A percentile compares a stretch with the other conserved stretches of the same genome.
phyloP scores from a whole-genome alignment of 345 rosid species.

The Eucalyptus grandis region DNA sequence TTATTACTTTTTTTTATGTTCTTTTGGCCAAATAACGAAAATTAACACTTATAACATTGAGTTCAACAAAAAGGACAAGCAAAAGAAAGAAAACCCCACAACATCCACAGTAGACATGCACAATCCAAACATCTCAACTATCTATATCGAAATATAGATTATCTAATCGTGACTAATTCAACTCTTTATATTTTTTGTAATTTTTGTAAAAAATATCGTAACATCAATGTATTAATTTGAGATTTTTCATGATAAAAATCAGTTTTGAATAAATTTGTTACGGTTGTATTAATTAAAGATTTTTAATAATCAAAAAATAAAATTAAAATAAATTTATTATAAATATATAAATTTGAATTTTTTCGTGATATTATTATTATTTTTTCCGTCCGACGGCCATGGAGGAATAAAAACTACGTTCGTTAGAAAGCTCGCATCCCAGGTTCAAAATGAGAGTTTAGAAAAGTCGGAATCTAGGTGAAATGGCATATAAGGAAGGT shows the following conservation, averaged over 20 bases:
- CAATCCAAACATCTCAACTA: not conserved
- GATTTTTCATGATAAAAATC: no score
- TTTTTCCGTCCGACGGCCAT: not conserved
- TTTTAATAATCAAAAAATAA: no score
- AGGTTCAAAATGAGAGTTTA: not conserved
- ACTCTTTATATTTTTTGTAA: not conserved
- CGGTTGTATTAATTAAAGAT: accelerated
- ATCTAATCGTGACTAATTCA: not conserved
- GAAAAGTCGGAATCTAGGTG: not conserved
- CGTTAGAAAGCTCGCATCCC: not conserved
- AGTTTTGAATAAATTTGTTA: no score
- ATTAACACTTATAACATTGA: not conserved
- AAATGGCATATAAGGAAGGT: not conserved
- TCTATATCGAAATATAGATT: not conserved
- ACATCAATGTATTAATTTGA: not conserved
- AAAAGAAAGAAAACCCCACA: not conserved
- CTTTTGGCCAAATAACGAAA: not conserved
- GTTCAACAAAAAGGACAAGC: not conserved
- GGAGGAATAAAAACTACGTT: not conserved
- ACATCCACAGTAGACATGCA: no score
- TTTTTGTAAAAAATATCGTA: not conserved
- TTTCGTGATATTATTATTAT: no score
- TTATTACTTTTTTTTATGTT: not conserved
- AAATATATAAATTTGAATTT: no score
- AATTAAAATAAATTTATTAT: no score